phyloP scores from a whole-genome alignment of 306 rosid genomes.

The Dalbergia cochinchinensis region DNA sequence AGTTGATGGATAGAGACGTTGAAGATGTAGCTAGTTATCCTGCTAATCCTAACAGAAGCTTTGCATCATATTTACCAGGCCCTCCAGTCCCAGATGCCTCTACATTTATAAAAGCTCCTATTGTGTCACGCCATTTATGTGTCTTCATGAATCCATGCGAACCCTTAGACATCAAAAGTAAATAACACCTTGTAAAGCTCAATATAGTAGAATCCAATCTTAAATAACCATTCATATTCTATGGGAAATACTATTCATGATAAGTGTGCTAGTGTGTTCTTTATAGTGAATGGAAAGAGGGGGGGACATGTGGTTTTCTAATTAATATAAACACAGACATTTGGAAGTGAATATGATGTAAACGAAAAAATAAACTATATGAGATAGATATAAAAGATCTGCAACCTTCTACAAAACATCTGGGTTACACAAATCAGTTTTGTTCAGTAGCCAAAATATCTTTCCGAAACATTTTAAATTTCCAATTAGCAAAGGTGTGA shows the following conservation, averaged over 20 bases:
- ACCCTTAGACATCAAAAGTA: constrained; percentile 67
- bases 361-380: background rate
- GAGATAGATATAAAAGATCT: constrained; percentile 11
- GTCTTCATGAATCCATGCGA: constrained; percentile 97
- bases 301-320: background rate
- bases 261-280: constrained; percentile 1
- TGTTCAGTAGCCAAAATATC: constrained; percentile 24
- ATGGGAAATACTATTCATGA: constrained; percentile 6
- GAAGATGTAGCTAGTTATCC: constrained; percentile 35
- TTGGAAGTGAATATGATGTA: constrained; percentile 15
- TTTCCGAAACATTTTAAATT: constrained; percentile 23
- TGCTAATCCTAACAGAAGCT: background rate
- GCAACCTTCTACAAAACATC: constrained; percentile 37
- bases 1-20: constrained; percentile 11
- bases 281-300: background rate
- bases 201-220: constrained; percentile 29
- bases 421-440: constrained; percentile 28
- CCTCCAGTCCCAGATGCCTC: constrained; percentile 97
- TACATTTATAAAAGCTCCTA: constrained; percentile 93
- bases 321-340: constrained; percentile 1
- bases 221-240: constrained; percentile 5
- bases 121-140: constrained; percentile 83
- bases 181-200: constrained; percentile 49
- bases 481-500: constrained; percentile 19
- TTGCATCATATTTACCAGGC: constrained; percentile 64